These are phyloP conservation scores for Solanum medicagineum DNA, from an alignment of 257 asterid species.

Conservation along the genomic window DNA sequence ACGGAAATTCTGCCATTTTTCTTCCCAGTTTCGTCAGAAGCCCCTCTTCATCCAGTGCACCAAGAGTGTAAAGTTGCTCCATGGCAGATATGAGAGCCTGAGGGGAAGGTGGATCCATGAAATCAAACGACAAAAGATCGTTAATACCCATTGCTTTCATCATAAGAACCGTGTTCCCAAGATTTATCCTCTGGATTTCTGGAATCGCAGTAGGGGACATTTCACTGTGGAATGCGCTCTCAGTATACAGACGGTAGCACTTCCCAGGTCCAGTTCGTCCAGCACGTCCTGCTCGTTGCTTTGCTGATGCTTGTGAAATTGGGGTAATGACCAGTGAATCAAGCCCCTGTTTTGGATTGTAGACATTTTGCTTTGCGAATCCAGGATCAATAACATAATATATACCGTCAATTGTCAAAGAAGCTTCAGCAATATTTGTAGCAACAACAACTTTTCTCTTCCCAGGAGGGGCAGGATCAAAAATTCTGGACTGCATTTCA, in stretches of 20 bases:
- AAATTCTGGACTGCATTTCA: constrained; percentile 93
- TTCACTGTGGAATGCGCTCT: constrained; percentile 92
- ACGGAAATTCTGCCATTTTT: constrained; percentile 96
- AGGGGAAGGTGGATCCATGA: constrained; percentile 95
- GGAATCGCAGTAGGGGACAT: constrained; percentile 90
- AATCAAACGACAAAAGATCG: constrained; percentile 77
- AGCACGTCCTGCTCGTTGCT: constrained; percentile 90
- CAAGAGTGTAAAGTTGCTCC: constrained; percentile 89
- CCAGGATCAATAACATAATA: constrained; percentile 92
- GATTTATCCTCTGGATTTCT: constrained; percentile 92
- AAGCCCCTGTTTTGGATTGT: constrained; percentile 90
- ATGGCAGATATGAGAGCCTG: constrained; percentile 92
- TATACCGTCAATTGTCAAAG: constrained; percentile 93
- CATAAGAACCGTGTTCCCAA: constrained; percentile 67
- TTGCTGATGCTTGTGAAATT: constrained; percentile 95
- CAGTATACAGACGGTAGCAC: constrained; percentile 92
- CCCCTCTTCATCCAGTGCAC: constrained; percentile 90
- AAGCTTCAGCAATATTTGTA: constrained; percentile 91
- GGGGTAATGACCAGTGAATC: constrained; percentile 92
- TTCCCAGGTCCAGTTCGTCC: constrained; percentile 96
- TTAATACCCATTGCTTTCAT: constrained; percentile 97
- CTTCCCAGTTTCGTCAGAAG: constrained; percentile 88
- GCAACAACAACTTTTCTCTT: constrained; percentile 95
- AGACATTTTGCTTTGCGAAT: constrained; percentile 90
- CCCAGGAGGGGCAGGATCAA: constrained; percentile 97